Conservation (phyloP, 768 basidiomycete species). For the Suillus placidus region DNA sequence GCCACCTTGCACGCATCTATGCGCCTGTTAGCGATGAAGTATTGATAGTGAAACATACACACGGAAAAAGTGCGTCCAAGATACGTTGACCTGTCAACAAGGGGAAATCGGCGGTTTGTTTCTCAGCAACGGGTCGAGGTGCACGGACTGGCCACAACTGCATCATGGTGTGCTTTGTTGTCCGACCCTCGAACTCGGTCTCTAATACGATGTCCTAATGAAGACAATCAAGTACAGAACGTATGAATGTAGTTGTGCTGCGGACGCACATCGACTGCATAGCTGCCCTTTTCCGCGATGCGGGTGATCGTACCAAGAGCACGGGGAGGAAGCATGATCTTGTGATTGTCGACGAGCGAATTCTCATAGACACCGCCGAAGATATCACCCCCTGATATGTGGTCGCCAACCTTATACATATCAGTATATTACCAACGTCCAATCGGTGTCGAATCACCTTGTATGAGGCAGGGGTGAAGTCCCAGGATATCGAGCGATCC, state of each 20-base stretch:
- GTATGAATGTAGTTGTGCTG: slow-evolving; percentile 1
- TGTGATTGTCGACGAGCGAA: slow-evolving; percentile 94
- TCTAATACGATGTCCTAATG: slow-evolving; percentile 89
- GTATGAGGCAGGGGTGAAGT: slow-evolving; percentile 84
- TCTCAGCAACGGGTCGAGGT: slow-evolving; percentile 93
- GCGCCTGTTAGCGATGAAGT: slow-evolving; percentile 9
- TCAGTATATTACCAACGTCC: slow-evolving; percentile 15
- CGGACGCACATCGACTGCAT: slow-evolving; percentile 78
- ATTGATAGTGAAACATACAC: slow-evolving; percentile 33
- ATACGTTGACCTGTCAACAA: slow-evolving; percentile 96
- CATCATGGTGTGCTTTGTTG: slow-evolving; percentile 92
- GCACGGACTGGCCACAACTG: slow-evolving; percentile 99
- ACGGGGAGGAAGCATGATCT: slow-evolving; percentile 93
- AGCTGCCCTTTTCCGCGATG: slow-evolving; percentile 93
- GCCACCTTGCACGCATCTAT: slow-evolving; percentile 92
- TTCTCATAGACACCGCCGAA: slow-evolving; percentile 97
- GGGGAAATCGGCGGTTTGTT: slow-evolving; percentile 90
- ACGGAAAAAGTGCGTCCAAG: slow-evolving; percentile 96
- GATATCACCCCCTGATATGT: slow-evolving; percentile 95
- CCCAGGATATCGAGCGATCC: slow-evolving; percentile 88
- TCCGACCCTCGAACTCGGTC: slow-evolving; percentile 97
- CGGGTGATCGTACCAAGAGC: slow-evolving; percentile 94
- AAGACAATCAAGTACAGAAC: slow-evolving; percentile 9
- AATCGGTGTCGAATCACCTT: slow-evolving; percentile 49
- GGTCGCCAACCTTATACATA: slow-evolving; percentile 79